Base-by-base conservation (phyloP, 768 basidiomycete species). In the Termitomyces sp. region DNA sequence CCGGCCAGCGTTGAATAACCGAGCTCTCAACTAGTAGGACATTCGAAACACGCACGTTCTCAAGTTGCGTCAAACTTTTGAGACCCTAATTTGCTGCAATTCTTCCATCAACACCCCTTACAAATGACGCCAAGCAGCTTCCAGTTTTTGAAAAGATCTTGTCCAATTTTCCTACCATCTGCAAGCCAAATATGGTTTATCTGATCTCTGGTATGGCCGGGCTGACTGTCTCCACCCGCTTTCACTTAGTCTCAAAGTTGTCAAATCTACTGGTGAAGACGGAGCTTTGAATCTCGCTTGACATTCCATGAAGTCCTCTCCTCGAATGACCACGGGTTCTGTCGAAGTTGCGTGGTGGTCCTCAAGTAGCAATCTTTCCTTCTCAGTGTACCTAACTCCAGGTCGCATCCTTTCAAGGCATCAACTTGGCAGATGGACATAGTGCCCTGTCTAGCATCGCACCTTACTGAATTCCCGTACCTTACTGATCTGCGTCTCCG, bases 141-240 rank as follows among this genome's bases (percentile, higher is more conserved):
- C 59, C 14, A 35, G 35, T 35, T 30, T 58, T 18, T 58, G 57
- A 51, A 58, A 53, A 13, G 33, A 41, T 18, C 51, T 53, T 16
- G 40, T 58, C n/a, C 2, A n/a, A 10, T 12, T 18, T 1, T 46
- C 41, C 23, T 12, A 5, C 7, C 7, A 23, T 14, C 26, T 0
- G 4, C 12, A 12, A 26, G 23, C 44, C n/a, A 9, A 7, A 35
- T 46, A 46, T 13, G 3, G 20, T 10, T 26, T 58, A 13, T 23
- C 53, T 23, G 23, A 32, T 20, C 20, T 43, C 5, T 58, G 57
- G 50, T 58, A 44, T 35, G 20, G 36, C 9, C 50, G 57, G 23
- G 51, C 57, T 14, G 35, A 53, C 28, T 3, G 14, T 30, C 26
- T 33, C 50, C 33, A 13, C 43, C 43, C 41, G 12, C 33, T 58